Evolutionary conservation across 148 eudicot species (phyloP).

Genomic region (Agrostemma githago): DNA sequence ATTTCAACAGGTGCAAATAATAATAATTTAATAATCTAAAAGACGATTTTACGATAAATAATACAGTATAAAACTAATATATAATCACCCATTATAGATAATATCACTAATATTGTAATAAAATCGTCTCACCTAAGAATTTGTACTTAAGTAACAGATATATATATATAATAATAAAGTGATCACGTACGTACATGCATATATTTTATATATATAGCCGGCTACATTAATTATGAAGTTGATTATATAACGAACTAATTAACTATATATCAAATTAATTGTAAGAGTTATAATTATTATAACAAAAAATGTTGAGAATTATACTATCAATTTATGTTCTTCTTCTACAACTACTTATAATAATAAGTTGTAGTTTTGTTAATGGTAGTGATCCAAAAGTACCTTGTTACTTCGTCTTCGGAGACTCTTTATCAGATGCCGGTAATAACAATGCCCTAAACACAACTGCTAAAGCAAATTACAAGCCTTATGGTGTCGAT

Average conservation of each 20-base stretch:
- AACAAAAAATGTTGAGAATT: background rate
- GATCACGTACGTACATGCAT: no score
- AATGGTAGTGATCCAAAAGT: constrained; percentile 17
- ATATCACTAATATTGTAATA: no score
- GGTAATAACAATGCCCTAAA: constrained; percentile 14
- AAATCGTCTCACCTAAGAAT: no score
- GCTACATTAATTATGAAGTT: background rate
- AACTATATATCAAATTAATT: background rate
- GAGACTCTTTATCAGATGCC: constrained; percentile 9
- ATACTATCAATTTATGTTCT: background rate
- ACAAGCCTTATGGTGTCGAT: constrained; percentile 16
- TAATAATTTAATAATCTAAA: no score
- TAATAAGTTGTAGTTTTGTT: background rate
- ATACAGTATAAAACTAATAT: no score
- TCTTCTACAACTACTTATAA: background rate
- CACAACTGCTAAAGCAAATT: constrained; percentile 16
- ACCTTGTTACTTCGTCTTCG: constrained; percentile 23
- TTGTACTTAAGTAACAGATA: no score
- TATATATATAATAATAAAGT: no score
- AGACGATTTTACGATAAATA: no score
- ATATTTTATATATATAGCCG: background rate
- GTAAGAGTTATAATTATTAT: background rate
- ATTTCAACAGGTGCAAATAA: no score
- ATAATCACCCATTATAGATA: no score
- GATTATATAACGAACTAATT: no score